Base-by-base conservation (phyloP, 2,329 filamentous ascomycete species). In the Cercospora canescens region DNA sequence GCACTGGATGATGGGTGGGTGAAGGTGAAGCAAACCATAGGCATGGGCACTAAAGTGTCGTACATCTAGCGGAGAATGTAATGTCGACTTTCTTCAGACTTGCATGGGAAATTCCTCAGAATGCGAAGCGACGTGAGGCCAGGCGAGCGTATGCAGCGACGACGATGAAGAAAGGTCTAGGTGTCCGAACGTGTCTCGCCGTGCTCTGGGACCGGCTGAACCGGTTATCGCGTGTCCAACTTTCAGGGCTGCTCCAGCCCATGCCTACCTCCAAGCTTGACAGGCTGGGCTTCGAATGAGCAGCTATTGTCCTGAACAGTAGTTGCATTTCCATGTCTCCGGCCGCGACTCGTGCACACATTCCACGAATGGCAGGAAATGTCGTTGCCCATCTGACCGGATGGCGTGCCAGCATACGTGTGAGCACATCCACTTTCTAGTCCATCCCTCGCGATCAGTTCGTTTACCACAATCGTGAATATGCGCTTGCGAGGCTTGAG, bases 11-110 rank as follows among this genome's bases (percentile, higher is more conserved):
- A 85, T 30, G 88, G 88, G 9, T 96, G 93, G 93, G 86, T 87
- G 62, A 97, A 96, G 81, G 82, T 97, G 45, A 88, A 87, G 76
- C 86, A 88, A 54, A 98, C 95, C 0, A 89, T 94, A 4, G 94
- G 94, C 1, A 98, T 98, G 94, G 95, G 94, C 2, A 91, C 96
- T 69, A 98, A 97, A 82, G 94, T 98, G 75, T 96, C 91, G 77
- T 98, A 98, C 81, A 96, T 99, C 67, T 98, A 70, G 71, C 56
- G 52, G 28, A 24, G 28, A 35, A 56, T 56, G 9, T 35, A 56
- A 35, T 35, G 52, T 30, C 28, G 18, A 32, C n/a, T 34, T n/a
- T 18, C 26, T 34, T 21, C 28, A 14, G n/a, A 30, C 16, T 56
- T 35, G 28, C 28, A 26, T 18, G 45, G 11, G 28, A 21, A 30